Percentiles rank a stretch among this genome's conserved stretches.
These are phyloP conservation scores for Arthrobotrys iridis DNA, from an alignment of 2,329 filamentous ascomycete genomes.

Conservation along the genomic window DNA sequence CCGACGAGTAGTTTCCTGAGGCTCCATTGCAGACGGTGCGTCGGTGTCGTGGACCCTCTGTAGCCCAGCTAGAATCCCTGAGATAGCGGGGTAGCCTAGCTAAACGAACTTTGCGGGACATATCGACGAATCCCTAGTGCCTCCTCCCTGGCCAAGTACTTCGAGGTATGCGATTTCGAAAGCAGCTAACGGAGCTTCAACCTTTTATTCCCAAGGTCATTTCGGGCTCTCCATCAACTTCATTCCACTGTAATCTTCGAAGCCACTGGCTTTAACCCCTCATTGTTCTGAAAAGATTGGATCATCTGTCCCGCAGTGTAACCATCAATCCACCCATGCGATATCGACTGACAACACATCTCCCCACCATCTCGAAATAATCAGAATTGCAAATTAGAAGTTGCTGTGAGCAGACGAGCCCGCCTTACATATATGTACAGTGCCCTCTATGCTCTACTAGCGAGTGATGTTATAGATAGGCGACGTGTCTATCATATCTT, in stretches of 20 bases:
- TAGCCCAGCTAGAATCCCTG: conserved; percentile 4
- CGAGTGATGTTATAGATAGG: conserved; percentile 36
- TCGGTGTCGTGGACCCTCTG: conserved; percentile 18
- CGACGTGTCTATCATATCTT: conserved; percentile 53
- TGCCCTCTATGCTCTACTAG: conserved; percentile 16
- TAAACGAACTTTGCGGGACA: conserved; percentile 14
- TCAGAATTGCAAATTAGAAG: conserved; percentile 17
- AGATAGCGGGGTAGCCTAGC: conserved; percentile 8
- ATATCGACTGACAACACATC: conserved; percentile 24
- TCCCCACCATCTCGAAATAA: conserved; percentile 20
- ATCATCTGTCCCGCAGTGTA: background rate
- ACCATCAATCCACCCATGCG: background rate
- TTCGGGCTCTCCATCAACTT: conserved; percentile 5
- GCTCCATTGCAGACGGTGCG: conserved; percentile 9
- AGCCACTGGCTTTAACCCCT: conserved; percentile 1
- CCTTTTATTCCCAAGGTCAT: conserved; percentile 9
- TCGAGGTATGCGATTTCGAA: conserved; percentile 3
- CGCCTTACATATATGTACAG: conserved; percentile 22
- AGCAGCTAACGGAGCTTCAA: conserved; percentile 8
- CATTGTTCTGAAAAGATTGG: conserved; percentile 6
- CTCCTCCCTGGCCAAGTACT: background rate
- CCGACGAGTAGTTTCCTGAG: conserved; percentile 1
- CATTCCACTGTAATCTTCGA: background rate
- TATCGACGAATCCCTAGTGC: conserved; percentile 8
- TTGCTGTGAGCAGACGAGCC: conserved; percentile 17